These are phyloP conservation scores for Fraxinus floribunda DNA, from an alignment of 305 asterid species.

Conservation along the genomic window DNA sequence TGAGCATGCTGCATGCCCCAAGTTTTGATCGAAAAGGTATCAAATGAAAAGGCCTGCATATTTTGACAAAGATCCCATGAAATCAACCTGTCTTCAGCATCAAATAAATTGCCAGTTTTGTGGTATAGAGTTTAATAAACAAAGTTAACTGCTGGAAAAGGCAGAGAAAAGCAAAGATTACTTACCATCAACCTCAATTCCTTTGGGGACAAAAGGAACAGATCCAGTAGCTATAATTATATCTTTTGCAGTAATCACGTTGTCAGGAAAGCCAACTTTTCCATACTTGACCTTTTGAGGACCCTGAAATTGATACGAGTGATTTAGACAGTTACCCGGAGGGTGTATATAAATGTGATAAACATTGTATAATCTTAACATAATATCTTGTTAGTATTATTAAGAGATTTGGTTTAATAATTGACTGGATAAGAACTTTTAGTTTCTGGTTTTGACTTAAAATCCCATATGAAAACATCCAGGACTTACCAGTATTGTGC, in stretches of 20 bases:
- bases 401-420: conserved; percentile 2
- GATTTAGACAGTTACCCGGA: background rate
- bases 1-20: background rate
- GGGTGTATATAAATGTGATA: conserved; percentile 7
- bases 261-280: conserved; percentile 59
- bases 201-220: conserved; percentile 85
- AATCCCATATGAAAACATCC: background rate
- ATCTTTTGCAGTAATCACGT: conserved; percentile 75
- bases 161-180: conserved; percentile 16
- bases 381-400: conserved; percentile 14
- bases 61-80: background rate
- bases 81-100: background rate
- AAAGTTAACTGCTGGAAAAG: background rate
- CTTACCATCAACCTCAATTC: conserved; percentile 94
- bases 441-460: background rate
- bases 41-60: background rate
- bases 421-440: conserved; percentile 8
- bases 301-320: conserved; percentile 51
- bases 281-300: conserved; percentile 90
- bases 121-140: conserved; percentile 7
- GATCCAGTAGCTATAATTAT: conserved; percentile 95
- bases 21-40: background rate
- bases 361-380: background rate
- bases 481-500: conserved; percentile 71
- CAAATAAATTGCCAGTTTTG: background rate